Conservation (phyloP, 306 rosid species). For the Oxytropis ochrocephala region DNA sequence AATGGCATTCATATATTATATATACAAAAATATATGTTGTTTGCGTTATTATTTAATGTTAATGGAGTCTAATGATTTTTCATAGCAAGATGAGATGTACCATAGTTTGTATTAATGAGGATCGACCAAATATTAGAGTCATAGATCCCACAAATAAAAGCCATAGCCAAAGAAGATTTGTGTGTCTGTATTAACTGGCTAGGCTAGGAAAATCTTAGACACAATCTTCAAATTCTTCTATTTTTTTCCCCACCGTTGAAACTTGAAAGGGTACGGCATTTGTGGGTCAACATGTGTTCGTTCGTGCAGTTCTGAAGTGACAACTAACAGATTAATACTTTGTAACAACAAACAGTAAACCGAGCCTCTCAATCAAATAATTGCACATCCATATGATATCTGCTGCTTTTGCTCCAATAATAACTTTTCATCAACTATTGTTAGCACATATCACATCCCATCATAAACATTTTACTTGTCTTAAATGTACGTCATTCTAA, state of each 20-base stretch:
- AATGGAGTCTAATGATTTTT: neutral
- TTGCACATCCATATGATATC: slow-evolving; percentile 11
- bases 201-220: slow-evolving; percentile 24
- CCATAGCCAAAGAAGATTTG: slow-evolving; percentile 11
- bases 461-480: neutral
- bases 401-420: slow-evolving; percentile 30
- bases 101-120: slow-evolving; percentile 5
- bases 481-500: neutral
- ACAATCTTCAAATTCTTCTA: neutral
- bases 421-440: slow-evolving; percentile 13
- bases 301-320: slow-evolving; percentile 26
- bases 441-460: slow-evolving; percentile 11
- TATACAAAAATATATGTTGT: neutral
- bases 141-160: slow-evolving; percentile 20
- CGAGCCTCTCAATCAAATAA: slow-evolving; percentile 41
- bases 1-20: too few species aligned
- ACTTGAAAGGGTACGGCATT: neutral
- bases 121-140: neutral
- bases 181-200: neutral
- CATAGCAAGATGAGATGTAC: neutral
- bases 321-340: slow-evolving; percentile 19
- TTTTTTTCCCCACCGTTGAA: too few species aligned
- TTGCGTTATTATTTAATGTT: neutral
- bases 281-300: slow-evolving; percentile 21
- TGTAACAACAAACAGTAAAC: slow-evolving; percentile 24